Evolutionary conservation across 495 filamentous ascomycete species (phyloP), one percentile per base, ranked within the genome.

Genomic region (Xylaria longipes): DNA sequence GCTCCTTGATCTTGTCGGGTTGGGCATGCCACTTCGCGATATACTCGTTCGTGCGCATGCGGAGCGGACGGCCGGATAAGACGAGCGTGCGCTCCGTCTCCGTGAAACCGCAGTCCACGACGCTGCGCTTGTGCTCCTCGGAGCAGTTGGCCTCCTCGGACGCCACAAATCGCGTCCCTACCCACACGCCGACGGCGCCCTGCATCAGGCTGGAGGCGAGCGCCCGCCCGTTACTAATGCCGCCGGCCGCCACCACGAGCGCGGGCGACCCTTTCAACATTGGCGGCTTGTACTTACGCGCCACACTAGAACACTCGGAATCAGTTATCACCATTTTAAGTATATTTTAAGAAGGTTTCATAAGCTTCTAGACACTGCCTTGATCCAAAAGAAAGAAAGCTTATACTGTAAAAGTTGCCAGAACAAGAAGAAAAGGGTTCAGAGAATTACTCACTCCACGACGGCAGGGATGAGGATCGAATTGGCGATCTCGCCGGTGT

Each of bases 161-260:
- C 14, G 94, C 93, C 15, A 97, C 92, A 80, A 97, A 96, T 60
- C 93, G 82, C 74, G 94, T 97, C 2, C 94, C 94, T 5, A 95
- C 91, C 93, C 92, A 95, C 2, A 93, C 93, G 31, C 90, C 92
- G 9, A 82, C 82, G 8, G 92, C 92, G 6, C 93, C 93, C 69
- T 92, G 86, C 89, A 91, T 91, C 82, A 95, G 78, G 67, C 87
- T 86, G 45, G 88, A 86, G 9, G 92, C 93, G 76, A 95, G 77
- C 72, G 88, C 89, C 17, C 92, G 82, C 9, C 93, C 93, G 78
- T 93, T 90, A 70, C 86, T 87, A 9, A 95, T 84, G 3, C 93
- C 93, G 2, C 93, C 93, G 4, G 93, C 93, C 2, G 92, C 92
- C 29, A 94, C 90, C 20, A 94, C 91, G 50, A 92, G 81, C 56